Evolutionary conservation across 2,329 filamentous ascomycete genomes (phyloP), one percentile per base, ranked within the genome.

Genomic region (Exophiala xenobiotica): DNA sequence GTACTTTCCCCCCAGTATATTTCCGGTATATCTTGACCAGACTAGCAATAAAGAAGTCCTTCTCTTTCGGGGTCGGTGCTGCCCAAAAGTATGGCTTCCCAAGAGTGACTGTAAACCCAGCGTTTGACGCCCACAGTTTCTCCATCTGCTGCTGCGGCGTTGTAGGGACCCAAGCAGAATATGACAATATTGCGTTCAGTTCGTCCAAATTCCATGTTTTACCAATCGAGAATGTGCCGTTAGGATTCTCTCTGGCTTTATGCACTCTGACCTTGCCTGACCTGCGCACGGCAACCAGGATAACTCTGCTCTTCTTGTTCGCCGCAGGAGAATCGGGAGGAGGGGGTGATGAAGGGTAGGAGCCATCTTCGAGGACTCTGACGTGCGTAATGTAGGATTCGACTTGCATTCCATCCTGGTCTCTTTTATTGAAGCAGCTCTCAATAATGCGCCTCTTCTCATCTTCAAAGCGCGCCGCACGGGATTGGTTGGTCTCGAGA

Each of bases 371-470:
- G 60, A 82, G 83, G 64, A 99, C 90, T 65, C 86, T 83, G 63
- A 97, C 91, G 68, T 99, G 93, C 18, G 93, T 99, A 64, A 99
- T 99, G 74, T 99, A 99, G 26, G 90, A 96, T 74, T 99, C 93
- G 61, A 85, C 76, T 61, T 88, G 78, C 54, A 89, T 86, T 61
- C 91, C 91, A 72, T 95, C 88, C 35, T 82, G 79, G 67, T 97
- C 93, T 65, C 85, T 86, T 75, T 95, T 96, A 69, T 77, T 81
- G 75, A 97, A 99, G 74, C 91, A 96, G 71, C 88, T 96, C 58
- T 95, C 88, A 59, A 95, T 86, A 64, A 99, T 96, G 68, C 93
- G 84, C 68, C 83, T 81, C 78, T 96, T 96, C 78, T 99, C 93
- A 67, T 97, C 90, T 70, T 99, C 93, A 69, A 97, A 99, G 64